phyloP scores from a whole-genome alignment of 2,329 filamentous ascomycete species.

The Orbilia ellipsospora region DNA sequence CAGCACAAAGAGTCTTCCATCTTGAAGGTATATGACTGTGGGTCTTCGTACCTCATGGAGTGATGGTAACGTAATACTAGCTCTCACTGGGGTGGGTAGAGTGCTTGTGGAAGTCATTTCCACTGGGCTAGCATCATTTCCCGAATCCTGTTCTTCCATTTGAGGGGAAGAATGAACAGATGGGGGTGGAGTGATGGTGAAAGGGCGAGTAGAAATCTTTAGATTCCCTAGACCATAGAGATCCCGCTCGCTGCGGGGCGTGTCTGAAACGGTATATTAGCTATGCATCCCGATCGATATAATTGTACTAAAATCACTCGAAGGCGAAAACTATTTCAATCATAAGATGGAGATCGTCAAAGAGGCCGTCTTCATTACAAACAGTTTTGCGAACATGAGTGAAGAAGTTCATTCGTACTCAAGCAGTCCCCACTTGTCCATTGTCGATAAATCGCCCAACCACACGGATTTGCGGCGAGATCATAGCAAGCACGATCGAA shows the following conservation, averaged over 20 bases:
- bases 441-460: not conserved
- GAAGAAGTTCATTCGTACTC: too few species aligned
- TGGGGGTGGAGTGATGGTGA: constrained; percentile 53
- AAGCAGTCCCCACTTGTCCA: constrained; percentile 24
- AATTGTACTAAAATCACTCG: not conserved
- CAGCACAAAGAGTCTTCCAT: constrained; percentile 22
- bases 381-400: not conserved
- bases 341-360: not conserved
- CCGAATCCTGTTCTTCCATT: constrained; percentile 54
- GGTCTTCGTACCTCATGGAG: constrained; percentile 57
- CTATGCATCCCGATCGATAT: constrained; percentile 4
- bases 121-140: constrained; percentile 52
- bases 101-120: constrained; percentile 34
- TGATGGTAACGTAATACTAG: constrained; percentile 54
- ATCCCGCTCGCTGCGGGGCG: constrained; percentile 53
- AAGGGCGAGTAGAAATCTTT: constrained; percentile 50
- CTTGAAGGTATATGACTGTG: constrained; percentile 9
- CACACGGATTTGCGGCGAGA: constrained; percentile 6
- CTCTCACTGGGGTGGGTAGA: constrained; percentile 30
- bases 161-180: constrained; percentile 54
- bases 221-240: constrained; percentile 47
- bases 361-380: constrained; percentile 3
- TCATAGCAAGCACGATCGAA: not conserved
- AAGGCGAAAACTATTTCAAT: not conserved
- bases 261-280: constrained; percentile 36